A percentile compares a stretch with the other conserved stretches of the same genome.
Conservation (phyloP, 2,329 filamentous ascomycete genomes). For the Trichoderma sp. region DNA sequence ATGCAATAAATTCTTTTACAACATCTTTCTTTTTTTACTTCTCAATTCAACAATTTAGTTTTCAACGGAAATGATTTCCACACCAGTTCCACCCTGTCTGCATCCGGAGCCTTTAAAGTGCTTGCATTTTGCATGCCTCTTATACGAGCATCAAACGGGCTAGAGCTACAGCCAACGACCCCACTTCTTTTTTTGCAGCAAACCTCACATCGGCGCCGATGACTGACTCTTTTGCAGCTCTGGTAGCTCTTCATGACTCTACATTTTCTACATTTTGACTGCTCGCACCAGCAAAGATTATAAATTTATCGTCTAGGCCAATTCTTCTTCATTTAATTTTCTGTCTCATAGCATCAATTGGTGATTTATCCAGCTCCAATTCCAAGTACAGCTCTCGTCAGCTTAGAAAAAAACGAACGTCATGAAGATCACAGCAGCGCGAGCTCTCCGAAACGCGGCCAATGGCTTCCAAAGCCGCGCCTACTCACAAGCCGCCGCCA, state of each 20-base stretch:
- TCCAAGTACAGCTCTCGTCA: background rate
- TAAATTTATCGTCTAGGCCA: background rate
- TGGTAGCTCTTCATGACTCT: constrained; percentile 16
- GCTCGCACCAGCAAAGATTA: background rate
- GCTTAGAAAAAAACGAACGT: background rate
- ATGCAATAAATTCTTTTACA: background rate
- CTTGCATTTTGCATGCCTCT: background rate
- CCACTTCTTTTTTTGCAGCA: background rate
- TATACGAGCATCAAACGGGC: background rate
- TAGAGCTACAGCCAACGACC: background rate
- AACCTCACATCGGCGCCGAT: constrained; percentile 12
- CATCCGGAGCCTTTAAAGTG: background rate
- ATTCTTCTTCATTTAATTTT: background rate
- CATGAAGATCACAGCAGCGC: constrained; percentile 41
- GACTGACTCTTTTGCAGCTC: background rate
- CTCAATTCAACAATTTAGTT: background rate
- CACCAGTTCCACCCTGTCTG: background rate
- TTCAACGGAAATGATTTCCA: background rate
- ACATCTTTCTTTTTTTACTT: background rate
- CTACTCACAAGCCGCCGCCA: constrained; percentile 42
- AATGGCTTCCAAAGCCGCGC: constrained; percentile 45
- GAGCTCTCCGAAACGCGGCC: constrained; percentile 39
- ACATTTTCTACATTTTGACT: background rate
- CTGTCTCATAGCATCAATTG: background rate
- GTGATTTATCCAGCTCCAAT: background rate